Evolutionary conservation across 1,284 basidiomycete genomes (phyloP), one percentile per base, ranked within the genome.

Genomic region (Pseudozyma sp.): DNA sequence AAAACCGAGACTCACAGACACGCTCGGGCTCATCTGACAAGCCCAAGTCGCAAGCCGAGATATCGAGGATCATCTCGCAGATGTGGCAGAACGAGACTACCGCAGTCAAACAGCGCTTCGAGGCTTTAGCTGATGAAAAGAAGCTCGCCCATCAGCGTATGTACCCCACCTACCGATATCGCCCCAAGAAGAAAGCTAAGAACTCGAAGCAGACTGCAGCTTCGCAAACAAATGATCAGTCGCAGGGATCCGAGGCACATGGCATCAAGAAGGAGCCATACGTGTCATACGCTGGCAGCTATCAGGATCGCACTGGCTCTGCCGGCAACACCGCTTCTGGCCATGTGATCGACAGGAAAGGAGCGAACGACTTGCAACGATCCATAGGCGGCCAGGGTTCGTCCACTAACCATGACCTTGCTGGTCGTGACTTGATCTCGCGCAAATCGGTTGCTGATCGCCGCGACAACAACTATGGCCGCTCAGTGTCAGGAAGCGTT

Each of bases 11-110:
- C 83, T 85, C 13, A 86, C 69, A 62, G 18, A 63, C 83, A 18
- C 83, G 81, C 36, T 55, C 65, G 18, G 83, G 84, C 31, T 84
- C 85, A 54, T 78, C 71, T 0, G 86, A 85, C 7, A 78, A 84
- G 55, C 85, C 89, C 47, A 83, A 88, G n/a, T 88, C 90, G 0
- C 92, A 94, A 83, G 89, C 91, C 0, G 88, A 90, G 34, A 88
- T 94, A 54, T 94, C 93, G 42, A 90, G 89, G 75, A 82, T 89
- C 49, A 90, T 95, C 66, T 89, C 90, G 3, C 64, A 85, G 3
- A 87, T 90, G 87, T 95, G 94, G 94, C 90, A 87, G 77, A 82
- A 85, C 3, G 92, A 92, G 78, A 52, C 86, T 0, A 85, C 87
- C 0, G 86, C 87, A 0, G 87, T 90, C 56, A 89, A 88, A 76